Percentiles rank a stretch among this genome's conserved stretches.
These are phyloP conservation scores for Paecilomyces variotii DNA, from an alignment of 2,329 filamentous ascomycete species.

Conservation along the genomic window DNA sequence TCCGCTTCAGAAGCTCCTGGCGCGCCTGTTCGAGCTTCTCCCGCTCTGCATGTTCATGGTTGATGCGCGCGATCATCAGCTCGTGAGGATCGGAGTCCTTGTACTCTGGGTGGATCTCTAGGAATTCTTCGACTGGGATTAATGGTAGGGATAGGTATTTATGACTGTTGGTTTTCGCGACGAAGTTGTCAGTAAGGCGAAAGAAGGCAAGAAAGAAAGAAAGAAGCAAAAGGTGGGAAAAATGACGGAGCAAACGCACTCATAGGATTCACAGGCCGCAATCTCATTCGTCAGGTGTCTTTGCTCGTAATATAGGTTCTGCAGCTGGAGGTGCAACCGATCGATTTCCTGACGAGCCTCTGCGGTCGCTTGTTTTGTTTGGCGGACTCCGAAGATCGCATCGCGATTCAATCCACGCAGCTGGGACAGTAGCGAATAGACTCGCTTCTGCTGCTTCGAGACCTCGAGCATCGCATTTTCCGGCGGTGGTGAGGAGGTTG, in stretches of 20 bases:
- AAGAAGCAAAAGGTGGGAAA: too few species aligned
- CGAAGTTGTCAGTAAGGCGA: conserved; percentile 2
- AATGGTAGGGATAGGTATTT: conserved; percentile 81
- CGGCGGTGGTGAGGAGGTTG: conserved; percentile 33
- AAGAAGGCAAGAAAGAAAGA: too few species aligned
- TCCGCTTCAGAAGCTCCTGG: conserved; percentile 65
- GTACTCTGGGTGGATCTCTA: conserved; percentile 67
- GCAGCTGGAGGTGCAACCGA: conserved; percentile 79
- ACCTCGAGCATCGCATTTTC: conserved; percentile 51
- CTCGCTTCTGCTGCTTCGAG: conserved; percentile 68
- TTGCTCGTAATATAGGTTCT: conserved; percentile 96
- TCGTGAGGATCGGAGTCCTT: conserved; percentile 65
- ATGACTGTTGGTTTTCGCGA: conserved; percentile 41
- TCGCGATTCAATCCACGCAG: conserved; percentile 76
- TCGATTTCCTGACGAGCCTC: conserved; percentile 89
- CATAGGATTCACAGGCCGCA: conserved; percentile 78
- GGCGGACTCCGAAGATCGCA: conserved; percentile 70
- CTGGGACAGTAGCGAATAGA: conserved; percentile 70
- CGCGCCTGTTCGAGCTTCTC: conserved; percentile 78
- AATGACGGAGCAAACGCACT: conserved; percentile 50
- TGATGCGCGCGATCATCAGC: conserved; percentile 82
- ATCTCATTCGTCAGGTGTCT: conserved; percentile 86
- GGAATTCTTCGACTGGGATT: conserved; percentile 74
- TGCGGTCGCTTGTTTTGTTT: conserved; percentile 78
- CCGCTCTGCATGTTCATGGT: conserved; percentile 79